Percentiles rank a stretch among this genome's conserved stretches.
Evolutionary conservation across 768 basidiomycete species (phyloP).

Genomic region (Asterophora lycoperdoides): DNA sequence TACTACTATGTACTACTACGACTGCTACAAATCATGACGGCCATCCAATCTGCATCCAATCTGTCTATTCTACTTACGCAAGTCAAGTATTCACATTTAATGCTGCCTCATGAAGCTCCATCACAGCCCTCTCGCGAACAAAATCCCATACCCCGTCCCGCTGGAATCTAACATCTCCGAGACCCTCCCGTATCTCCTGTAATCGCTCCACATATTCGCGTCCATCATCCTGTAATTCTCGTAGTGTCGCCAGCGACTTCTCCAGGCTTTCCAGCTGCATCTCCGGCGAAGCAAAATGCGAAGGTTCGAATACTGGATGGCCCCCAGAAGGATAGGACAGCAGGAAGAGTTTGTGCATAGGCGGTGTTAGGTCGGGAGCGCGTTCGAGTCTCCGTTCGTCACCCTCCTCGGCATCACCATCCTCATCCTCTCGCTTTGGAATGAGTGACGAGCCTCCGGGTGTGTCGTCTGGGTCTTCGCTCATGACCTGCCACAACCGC

Average conservation of each 20-base stretch:
- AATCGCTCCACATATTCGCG: constrained; percentile 83
- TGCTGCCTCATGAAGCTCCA: constrained; percentile 69
- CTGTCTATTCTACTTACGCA: neutral
- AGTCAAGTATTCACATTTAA: constrained; percentile 27
- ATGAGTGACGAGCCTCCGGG: constrained; percentile 39
- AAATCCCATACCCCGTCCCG: constrained; percentile 72
- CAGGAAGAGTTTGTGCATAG: constrained; percentile 66
- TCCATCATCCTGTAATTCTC: constrained; percentile 83
- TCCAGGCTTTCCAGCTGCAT: constrained; percentile 68
- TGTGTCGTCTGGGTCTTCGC: constrained; percentile 55
- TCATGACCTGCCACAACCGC: constrained; percentile 76
- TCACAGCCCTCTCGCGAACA: constrained; percentile 69
- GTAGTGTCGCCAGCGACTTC: constrained; percentile 66
- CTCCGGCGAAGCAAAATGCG: constrained; percentile 61
- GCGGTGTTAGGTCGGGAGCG: constrained; percentile 63
- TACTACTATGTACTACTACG: no score
- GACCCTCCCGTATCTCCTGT: constrained; percentile 76
- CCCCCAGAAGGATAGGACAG: constrained; percentile 43
- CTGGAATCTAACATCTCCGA: constrained; percentile 72
- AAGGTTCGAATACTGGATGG: constrained; percentile 49
- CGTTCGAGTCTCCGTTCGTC: constrained; percentile 45
- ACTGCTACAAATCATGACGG: no score
- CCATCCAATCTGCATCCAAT: no score
- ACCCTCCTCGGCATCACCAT: constrained; percentile 45
- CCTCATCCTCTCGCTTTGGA: constrained; percentile 67